A percentile compares a stretch with the other conserved stretches of the same genome.
Conservation (phyloP, 2,329 filamentous ascomycete genomes). For the Aspergillus nomiae region DNA sequence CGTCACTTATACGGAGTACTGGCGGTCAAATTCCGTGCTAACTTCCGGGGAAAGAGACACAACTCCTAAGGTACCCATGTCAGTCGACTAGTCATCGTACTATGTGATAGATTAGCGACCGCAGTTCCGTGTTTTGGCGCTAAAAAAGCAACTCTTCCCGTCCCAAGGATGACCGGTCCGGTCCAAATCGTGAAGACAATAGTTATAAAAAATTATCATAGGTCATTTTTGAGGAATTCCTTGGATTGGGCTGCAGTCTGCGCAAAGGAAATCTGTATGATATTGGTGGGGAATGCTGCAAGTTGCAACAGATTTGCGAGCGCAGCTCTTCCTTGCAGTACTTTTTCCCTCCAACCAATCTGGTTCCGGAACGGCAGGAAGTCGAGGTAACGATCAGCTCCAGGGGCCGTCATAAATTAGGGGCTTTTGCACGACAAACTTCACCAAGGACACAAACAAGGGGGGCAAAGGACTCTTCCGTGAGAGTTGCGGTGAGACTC, state of each 20-base stretch:
- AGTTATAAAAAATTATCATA: slow-evolving; percentile 1
- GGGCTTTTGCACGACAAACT: slow-evolving; percentile 13
- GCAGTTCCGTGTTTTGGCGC: slow-evolving; percentile 15
- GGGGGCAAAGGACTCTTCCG: slow-evolving; percentile 5
- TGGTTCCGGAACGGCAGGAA: slow-evolving; percentile 4
- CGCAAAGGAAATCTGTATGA: slow-evolving; percentile 2
- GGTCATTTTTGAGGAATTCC: slow-evolving; percentile 5
- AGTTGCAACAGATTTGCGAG: not conserved
- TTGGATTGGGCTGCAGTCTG: slow-evolving; percentile 18
- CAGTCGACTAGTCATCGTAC: slow-evolving; percentile 12
- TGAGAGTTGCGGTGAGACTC: slow-evolving; percentile 18
- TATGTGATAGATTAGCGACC: slow-evolving; percentile 18
- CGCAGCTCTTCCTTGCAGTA: slow-evolving; percentile 21
- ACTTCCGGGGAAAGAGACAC: slow-evolving; percentile 15
- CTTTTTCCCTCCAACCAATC: slow-evolving; percentile 5
- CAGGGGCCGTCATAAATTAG: slow-evolving; percentile 8
- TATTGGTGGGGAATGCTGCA: slow-evolving; percentile 2
- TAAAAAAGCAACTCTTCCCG: slow-evolving; percentile 21
- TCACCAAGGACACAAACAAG: slow-evolving; percentile 4
- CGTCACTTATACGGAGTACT: slow-evolving; percentile 4
- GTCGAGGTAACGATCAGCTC: slow-evolving; percentile 19
- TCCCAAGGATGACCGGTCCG: slow-evolving; percentile 15
- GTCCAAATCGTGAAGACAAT: slow-evolving; percentile 5
- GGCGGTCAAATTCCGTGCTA: slow-evolving; percentile 17
- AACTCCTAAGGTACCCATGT: slow-evolving; percentile 16